Percentiles rank a stretch among this genome's conserved stretches.
Conservation (phyloP, 306 rosid genomes). For the Sophora flavescens region DNA sequence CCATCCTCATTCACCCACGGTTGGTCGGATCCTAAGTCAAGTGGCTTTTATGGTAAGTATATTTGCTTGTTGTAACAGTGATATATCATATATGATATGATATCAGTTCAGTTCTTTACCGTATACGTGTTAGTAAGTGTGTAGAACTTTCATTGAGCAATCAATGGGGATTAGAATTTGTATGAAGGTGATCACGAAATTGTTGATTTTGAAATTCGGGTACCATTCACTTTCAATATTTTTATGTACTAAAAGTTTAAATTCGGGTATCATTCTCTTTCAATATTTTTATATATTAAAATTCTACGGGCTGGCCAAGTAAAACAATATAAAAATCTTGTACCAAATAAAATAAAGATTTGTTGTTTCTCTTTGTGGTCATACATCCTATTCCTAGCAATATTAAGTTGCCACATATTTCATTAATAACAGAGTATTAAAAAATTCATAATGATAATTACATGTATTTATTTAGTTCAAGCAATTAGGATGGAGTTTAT, state of each 20-base stretch:
- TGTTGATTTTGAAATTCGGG: conserved; percentile 26
- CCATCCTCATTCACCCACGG: conserved; percentile 38
- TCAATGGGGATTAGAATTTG: conserved; percentile 2
- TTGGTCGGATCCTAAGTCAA: conserved; percentile 27
- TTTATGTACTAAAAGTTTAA: neutral
- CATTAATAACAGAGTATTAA: too few species aligned
- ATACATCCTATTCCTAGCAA: too few species aligned
- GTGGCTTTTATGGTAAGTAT: conserved; percentile 19
- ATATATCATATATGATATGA: neutral
- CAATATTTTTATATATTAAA: neutral
- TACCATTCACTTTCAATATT: neutral
- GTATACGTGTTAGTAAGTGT: neutral
- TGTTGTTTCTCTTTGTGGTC: too few species aligned
- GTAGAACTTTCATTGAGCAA: neutral
- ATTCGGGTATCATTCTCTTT: conserved; percentile 4
- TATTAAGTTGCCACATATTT: too few species aligned
- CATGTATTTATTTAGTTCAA: too few species aligned
- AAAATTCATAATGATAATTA: too few species aligned
- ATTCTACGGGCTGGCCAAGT: neutral
- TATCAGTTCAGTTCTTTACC: neutral
- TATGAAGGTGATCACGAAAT: conserved; percentile 37
- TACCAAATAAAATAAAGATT: too few species aligned
- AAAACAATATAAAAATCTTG: too few species aligned
- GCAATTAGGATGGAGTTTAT: too few species aligned
- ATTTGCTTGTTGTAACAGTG: neutral